Percentiles rank a stretch among this genome's conserved stretches.
phyloP scores from a whole-genome alignment of 805 yeast genomes.

The Lipomyces orientalis region DNA sequence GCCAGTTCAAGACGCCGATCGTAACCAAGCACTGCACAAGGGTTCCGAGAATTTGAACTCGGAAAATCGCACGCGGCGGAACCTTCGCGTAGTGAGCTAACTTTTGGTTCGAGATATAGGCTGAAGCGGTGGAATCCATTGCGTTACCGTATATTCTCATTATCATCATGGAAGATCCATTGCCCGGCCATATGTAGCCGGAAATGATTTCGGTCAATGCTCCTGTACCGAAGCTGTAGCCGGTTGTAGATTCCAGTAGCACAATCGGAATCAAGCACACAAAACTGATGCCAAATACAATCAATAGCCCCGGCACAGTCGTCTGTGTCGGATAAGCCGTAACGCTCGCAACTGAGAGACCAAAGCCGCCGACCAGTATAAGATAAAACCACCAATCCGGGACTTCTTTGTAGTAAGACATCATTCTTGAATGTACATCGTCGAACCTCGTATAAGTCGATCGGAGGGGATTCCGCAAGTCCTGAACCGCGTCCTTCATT shows the following conservation, averaged over 20 bases:
- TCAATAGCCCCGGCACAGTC: too few species aligned
- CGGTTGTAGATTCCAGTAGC: conserved; percentile 65
- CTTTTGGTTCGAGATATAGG: conserved; percentile 62
- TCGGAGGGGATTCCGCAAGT: too few species aligned
- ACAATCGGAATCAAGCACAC: conserved; percentile 69
- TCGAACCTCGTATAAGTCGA: too few species aligned
- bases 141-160: conserved; percentile 64
- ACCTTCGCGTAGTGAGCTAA: conserved; percentile 68
- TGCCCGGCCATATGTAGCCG: conserved; percentile 68
- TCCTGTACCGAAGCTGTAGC: conserved; percentile 63
- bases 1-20: conserved; percentile 51
- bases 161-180: conserved; percentile 66
- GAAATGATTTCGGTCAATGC: conserved; percentile 67
- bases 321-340: too few species aligned
- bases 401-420: too few species aligned
- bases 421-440: too few species aligned
- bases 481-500: too few species aligned
- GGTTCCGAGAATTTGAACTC: conserved; percentile 55
- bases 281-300: too few species aligned
- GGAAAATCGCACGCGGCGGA: conserved; percentile 65
- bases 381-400: too few species aligned
- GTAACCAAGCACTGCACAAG: conserved; percentile 54
- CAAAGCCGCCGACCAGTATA: too few species aligned
- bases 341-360: too few species aligned
- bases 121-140: conserved; percentile 59